A percentile compares a stretch with the other conserved stretches of the same genome.
phyloP scores from a whole-genome alignment of 2,329 filamentous ascomycete genomes.

The Penicillium sp. region DNA sequence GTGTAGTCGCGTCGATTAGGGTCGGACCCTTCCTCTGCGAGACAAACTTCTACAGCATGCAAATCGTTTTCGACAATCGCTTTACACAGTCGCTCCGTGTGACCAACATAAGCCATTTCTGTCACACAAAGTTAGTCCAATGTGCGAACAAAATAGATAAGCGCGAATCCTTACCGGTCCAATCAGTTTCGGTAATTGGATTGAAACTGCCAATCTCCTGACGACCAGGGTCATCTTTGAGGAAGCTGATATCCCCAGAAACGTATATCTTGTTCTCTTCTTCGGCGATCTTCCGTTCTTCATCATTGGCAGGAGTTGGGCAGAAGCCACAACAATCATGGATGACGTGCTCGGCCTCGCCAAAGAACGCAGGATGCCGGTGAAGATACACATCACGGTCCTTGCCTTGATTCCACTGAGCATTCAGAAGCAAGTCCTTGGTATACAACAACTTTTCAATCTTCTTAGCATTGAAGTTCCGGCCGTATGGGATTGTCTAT shows the following conservation, averaged over 20 bases:
- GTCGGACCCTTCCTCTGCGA: slow-evolving; percentile 64
- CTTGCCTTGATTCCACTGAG: slow-evolving; percentile 77
- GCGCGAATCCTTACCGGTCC: slow-evolving; percentile 53
- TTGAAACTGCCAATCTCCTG: slow-evolving; percentile 72
- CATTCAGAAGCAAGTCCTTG: slow-evolving; percentile 75
- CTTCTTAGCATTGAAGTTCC: slow-evolving; percentile 42
- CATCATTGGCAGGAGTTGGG: slow-evolving; percentile 63
- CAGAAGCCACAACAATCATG: slow-evolving; percentile 79
- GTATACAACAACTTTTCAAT: slow-evolving; percentile 81
- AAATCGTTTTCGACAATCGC: slow-evolving; percentile 73
- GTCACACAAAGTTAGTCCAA: neutral
- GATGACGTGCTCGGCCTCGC: slow-evolving; percentile 68
- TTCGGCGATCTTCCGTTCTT: slow-evolving; percentile 67
- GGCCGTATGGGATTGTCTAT: slow-evolving; percentile 40
- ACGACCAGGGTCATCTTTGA: slow-evolving; percentile 76
- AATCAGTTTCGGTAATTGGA: slow-evolving; percentile 74
- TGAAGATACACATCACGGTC: slow-evolving; percentile 75
- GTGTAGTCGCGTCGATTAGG: slow-evolving; percentile 73
- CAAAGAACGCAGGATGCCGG: slow-evolving; percentile 82
- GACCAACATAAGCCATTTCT: slow-evolving; percentile 84
- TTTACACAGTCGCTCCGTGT: slow-evolving; percentile 71
- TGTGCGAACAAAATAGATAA: too few relatives aligned
- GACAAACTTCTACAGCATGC: slow-evolving; percentile 67
- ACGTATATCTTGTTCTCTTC: slow-evolving; percentile 74
- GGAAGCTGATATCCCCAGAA: slow-evolving; percentile 67